Evolutionary conservation across 768 basidiomycete genomes (phyloP).

Genomic region (Galerina marginata): DNA sequence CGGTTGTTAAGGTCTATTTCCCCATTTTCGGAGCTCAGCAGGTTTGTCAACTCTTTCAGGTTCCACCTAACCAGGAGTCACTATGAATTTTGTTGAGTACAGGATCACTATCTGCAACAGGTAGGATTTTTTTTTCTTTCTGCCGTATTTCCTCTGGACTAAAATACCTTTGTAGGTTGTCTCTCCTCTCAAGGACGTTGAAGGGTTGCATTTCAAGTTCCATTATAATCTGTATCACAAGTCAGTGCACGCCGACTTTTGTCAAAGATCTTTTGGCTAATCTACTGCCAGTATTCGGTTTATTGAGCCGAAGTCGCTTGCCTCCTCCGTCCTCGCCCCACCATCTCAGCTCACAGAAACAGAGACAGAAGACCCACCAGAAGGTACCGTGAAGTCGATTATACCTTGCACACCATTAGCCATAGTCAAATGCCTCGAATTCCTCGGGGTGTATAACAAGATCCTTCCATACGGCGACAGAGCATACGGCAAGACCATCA

Average conservation of each 20-base stretch:
- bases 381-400: conserved; percentile 93
- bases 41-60: conserved; percentile 50
- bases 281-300: conserved; percentile 78
- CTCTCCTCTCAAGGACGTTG: conserved; percentile 96
- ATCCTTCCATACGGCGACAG: conserved; percentile 93
- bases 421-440: conserved; percentile 93
- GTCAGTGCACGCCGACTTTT: conserved; percentile 45
- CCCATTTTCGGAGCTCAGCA: conserved; percentile 92
- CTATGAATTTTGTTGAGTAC: conserved; percentile 5
- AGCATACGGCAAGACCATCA: conserved; percentile 90
- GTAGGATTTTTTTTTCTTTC: conserved; percentile 39
- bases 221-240: conserved; percentile 95
- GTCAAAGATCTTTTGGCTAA: neutral
- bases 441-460: conserved; percentile 90
- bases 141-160: neutral
- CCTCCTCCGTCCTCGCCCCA: conserved; percentile 46
- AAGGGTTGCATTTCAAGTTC: conserved; percentile 96
- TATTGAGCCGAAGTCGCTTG: conserved; percentile 78
- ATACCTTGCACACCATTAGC: conserved; percentile 97
- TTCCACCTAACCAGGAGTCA: neutral
- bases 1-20: conserved; percentile 79
- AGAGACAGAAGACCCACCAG: conserved; percentile 68
- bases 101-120: conserved; percentile 98
- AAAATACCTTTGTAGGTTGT: conserved; percentile 63
- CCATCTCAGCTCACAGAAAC: conserved; percentile 38